Base-by-base conservation (phyloP, 345 rosid genomes). In the Garcia nutans region DNA sequence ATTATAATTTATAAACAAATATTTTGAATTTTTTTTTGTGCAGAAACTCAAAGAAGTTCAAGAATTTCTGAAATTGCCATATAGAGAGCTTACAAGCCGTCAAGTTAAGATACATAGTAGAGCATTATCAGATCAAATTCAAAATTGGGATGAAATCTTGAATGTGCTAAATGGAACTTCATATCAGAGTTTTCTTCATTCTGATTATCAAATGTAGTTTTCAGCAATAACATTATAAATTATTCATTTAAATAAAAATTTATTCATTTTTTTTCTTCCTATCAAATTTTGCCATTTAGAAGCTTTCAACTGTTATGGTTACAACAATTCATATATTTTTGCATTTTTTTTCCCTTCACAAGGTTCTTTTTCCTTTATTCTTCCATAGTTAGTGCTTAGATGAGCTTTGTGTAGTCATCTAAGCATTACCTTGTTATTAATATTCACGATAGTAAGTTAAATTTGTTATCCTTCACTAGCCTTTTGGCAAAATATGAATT, bases 91-190 rank as follows among this genome's bases (percentile, higher is more conserved):
- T 11, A 81, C 68, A 2, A 81, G 88, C 74, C 75, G 78, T 11
- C 88, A 79, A 70, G 70, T 83, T 62, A 81, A 82, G 85, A 86
- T 82, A 65, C 88, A 81, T 70, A 66, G 59, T 0, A 75, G 80
- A 2, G 55, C 42, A 6, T 70, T 86, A 45, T 77, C 83, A 15
- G 22, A 70, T 2, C 83, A 79, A 42, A 71, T 81, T 9, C 65
- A 82, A 23, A 86, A 83, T 57, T 74, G 82, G 82, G 75, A 70
- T 37, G 77, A 73, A 4, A 77, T 85, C 59, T 56, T 56, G n/a
- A 33, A 70, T 41, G 79, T 78, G 17, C 17, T 80, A 33, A 71
- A 65, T n/a, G 75, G 78, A 60, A 44, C 88, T 52, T 55, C 20
- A 11, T 80, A 83, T 57, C 71, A 83, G 79, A 72, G 73, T 33